phyloP scores from a whole-genome alignment of 1,284 basidiomycete species.

The Inonotus obliquus region DNA sequence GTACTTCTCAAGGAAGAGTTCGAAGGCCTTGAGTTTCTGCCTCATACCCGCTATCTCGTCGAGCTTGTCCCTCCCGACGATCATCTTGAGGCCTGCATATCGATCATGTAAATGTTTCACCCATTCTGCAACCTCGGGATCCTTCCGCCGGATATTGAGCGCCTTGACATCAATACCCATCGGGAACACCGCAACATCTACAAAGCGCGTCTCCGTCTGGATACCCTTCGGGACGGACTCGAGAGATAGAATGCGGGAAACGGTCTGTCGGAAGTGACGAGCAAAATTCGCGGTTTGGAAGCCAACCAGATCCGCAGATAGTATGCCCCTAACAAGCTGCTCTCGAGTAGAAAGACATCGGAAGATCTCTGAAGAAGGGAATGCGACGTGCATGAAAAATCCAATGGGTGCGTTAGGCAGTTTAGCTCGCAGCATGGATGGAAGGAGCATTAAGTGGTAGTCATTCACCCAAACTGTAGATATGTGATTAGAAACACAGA shows the following conservation, averaged over 20 bases:
- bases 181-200: conserved; percentile 83
- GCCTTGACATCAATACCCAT: conserved; percentile 84
- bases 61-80: conserved; percentile 85
- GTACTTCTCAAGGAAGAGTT: conserved; percentile 75
- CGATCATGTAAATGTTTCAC: conserved; percentile 70
- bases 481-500: background rate
- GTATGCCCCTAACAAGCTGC: conserved; percentile 64
- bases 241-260: conserved; percentile 73
- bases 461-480: conserved; percentile 73
- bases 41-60: conserved; percentile 81
- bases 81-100: conserved; percentile 79
- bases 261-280: conserved; percentile 78
- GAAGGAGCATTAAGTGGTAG: conserved; percentile 84
- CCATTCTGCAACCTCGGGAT: conserved; percentile 81
- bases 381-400: conserved; percentile 88
- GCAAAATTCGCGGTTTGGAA: conserved; percentile 86
- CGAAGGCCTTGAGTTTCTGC: conserved; percentile 82
- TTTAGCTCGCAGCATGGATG: conserved; percentile 62
- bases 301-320: conserved; percentile 70
- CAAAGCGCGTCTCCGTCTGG: conserved; percentile 59
- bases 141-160: conserved; percentile 63
- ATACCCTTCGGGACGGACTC: conserved; percentile 85
- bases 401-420: conserved; percentile 71
- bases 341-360: conserved; percentile 72
- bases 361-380: conserved; percentile 86